These are phyloP conservation scores for Cunninghamia lanceolata DNA, from an alignment of 75 land plant species.

Conservation along the genomic window DNA sequence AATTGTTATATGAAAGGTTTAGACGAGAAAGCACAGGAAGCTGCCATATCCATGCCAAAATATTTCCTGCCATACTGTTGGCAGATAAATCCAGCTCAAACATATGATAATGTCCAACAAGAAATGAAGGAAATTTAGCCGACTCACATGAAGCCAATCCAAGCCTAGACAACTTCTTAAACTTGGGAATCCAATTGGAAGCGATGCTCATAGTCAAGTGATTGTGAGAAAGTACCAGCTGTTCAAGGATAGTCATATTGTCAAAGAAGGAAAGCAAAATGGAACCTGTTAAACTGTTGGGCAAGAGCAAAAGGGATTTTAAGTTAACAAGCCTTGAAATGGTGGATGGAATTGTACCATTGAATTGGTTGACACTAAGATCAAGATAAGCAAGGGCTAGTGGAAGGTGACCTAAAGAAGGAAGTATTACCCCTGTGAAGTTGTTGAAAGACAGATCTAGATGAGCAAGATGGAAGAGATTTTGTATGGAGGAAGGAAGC, in stretches of 20 bases:
- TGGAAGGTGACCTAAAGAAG: too few relatives aligned
- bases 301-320: background rate
- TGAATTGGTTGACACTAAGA: too few relatives aligned
- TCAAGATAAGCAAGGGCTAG: too few relatives aligned
- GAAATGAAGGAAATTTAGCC: constrained; percentile 24
- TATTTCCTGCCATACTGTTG: constrained; percentile 33
- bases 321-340: too few relatives aligned
- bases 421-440: too few relatives aligned
- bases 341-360: too few relatives aligned
- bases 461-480: too few relatives aligned
- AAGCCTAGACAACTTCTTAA: background rate
- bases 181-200: background rate
- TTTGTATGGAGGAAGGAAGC: too few relatives aligned
- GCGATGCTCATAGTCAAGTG: background rate
- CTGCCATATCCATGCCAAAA: constrained; percentile 33
- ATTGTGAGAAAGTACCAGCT: background rate
- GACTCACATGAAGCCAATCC: background rate
- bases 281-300: background rate
- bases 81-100: constrained; percentile 19
- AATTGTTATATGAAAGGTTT: constrained; percentile 23
- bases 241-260: background rate
- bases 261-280: background rate
- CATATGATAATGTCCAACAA: constrained; percentile 23
- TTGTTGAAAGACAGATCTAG: too few relatives aligned
- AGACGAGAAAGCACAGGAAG: constrained; percentile 22